phyloP scores from a whole-genome alignment of 805 yeast species.

The Schizosaccharomyces octosporus region DNA sequence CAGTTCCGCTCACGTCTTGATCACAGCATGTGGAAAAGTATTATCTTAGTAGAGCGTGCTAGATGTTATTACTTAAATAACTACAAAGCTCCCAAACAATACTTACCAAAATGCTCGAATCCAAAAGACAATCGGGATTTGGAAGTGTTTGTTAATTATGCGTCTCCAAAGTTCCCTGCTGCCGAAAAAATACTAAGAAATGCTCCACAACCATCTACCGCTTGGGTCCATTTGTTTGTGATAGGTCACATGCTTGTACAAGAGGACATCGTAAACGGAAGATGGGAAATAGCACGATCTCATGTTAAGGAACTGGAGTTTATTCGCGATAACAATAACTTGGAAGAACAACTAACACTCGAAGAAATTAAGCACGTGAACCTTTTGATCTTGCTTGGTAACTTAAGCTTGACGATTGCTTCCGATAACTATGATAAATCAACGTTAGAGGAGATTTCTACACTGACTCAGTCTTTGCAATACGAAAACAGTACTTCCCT shows the following conservation, averaged over 20 bases:
- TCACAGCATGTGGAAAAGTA: constrained; percentile 18
- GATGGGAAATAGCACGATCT: neutral
- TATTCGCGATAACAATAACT: neutral
- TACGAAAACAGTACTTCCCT: neutral
- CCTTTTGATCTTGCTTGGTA: neutral
- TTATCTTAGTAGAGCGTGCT: neutral
- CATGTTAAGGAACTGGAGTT: neutral
- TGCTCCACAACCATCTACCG: neutral
- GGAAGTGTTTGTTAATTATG: neutral
- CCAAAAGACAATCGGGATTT: neutral
- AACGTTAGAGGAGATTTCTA: neutral
- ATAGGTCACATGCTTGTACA: neutral
- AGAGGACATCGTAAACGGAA: neutral
- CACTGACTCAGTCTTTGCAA: neutral
- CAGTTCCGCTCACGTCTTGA: constrained; percentile 30
- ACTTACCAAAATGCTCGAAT: neutral
- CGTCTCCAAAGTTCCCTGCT: neutral
- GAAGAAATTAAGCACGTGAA: neutral
- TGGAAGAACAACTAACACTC: neutral
- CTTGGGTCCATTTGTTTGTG: neutral
- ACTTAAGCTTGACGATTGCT: neutral
- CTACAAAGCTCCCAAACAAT: neutral
- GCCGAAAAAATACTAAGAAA: neutral
- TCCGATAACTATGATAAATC: neutral
- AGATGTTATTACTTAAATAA: neutral